These are phyloP conservation scores for Gracilaria gracilis DNA, from an alignment of 23 red algal species.

Conservation along the genomic window DNA sequence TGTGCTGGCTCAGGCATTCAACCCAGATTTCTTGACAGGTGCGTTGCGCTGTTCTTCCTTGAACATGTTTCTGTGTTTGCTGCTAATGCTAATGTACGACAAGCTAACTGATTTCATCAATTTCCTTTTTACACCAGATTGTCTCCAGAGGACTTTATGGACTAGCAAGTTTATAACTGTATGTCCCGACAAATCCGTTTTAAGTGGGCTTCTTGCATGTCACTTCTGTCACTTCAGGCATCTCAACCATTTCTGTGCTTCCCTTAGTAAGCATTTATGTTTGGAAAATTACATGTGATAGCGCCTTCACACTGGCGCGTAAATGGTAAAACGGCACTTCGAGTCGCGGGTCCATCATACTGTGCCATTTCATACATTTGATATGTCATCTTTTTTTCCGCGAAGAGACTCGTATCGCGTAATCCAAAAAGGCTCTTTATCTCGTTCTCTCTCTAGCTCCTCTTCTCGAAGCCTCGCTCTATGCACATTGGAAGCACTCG, in stretches of 20 bases:
- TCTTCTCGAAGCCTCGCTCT: slow-evolving; percentile 43
- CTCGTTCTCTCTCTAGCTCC: slow-evolving; percentile 29
- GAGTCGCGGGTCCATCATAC: not conserved
- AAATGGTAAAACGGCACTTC: not conserved
- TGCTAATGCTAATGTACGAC: slow-evolving; percentile 7
- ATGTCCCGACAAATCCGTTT: not conserved
- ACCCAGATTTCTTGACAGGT: slow-evolving; percentile 91
- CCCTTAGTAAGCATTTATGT: not conserved
- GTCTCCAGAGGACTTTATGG: slow-evolving; percentile 98
- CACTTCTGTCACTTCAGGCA: not conserved
- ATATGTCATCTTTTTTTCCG: not conserved
- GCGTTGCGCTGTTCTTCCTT: not conserved
- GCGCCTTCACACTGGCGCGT: not conserved
- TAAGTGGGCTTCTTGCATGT: not conserved
- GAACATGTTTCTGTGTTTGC: not conserved
- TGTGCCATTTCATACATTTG: not conserved
- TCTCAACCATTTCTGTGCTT: not conserved
- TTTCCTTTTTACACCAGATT: slow-evolving; percentile 11
- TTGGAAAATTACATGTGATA: not conserved
- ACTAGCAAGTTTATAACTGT: slow-evolving; percentile 57
- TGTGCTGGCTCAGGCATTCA: slow-evolving; percentile 89
- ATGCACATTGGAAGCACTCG: slow-evolving; percentile 32
- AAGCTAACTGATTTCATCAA: slow-evolving; percentile 37
- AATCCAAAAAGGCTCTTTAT: slow-evolving; percentile 39
- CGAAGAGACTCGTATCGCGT: slow-evolving; percentile 30